Evolutionary conservation across 768 basidiomycete genomes (phyloP).

Genomic region (Xerocomellus dryophilus): DNA sequence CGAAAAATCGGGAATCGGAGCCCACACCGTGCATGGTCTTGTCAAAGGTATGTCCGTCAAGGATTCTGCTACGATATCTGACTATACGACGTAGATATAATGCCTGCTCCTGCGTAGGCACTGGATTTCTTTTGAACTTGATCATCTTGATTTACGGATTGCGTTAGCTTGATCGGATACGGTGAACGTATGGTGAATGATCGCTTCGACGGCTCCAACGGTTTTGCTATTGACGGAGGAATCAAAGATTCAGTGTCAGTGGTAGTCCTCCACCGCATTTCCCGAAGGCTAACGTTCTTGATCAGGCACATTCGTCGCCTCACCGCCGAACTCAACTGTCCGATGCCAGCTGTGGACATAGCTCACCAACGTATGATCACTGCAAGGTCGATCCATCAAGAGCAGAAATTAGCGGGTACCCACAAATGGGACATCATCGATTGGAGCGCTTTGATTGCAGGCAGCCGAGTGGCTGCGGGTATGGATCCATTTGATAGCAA

Average conservation of each 20-base stretch:
- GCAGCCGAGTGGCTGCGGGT: constrained; percentile 72
- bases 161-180: constrained; percentile 49
- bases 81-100: constrained; percentile 45
- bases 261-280: background rate
- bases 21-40: constrained; percentile 51
- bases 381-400: constrained; percentile 66
- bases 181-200: constrained; percentile 69
- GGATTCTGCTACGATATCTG: constrained; percentile 14
- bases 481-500: constrained; percentile 43
- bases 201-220: constrained; percentile 67
- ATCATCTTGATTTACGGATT: background rate
- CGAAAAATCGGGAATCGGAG: constrained; percentile 78
- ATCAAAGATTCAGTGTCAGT: constrained; percentile 76
- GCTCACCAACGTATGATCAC: constrained; percentile 80
- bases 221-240: constrained; percentile 83
- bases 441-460: constrained; percentile 81
- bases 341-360: constrained; percentile 68
- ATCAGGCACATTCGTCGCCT: constrained; percentile 66
- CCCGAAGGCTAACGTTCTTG: constrained; percentile 4
- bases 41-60: constrained; percentile 49
- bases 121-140: background rate
- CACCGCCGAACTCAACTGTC: constrained; percentile 59
- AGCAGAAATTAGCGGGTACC: constrained; percentile 42
- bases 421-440: constrained; percentile 61
- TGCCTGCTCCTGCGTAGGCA: constrained; percentile 61